Percentiles rank a stretch among this genome's conserved stretches.
Evolutionary conservation across 495 filamentous ascomycete species (phyloP).

Genomic region (Apiosordaria backusii): DNA sequence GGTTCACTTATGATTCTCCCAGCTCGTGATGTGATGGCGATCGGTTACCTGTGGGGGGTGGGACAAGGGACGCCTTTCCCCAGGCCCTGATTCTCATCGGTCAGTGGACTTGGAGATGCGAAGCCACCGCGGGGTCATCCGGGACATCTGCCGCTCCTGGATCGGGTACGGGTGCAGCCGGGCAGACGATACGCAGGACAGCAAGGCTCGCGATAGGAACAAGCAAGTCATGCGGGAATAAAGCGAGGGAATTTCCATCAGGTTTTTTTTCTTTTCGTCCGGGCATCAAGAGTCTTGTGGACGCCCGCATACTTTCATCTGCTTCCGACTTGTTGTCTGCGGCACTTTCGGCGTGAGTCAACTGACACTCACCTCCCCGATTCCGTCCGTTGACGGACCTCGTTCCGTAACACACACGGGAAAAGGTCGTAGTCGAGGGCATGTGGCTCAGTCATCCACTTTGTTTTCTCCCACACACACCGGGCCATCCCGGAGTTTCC

Average conservation of each 20-base stretch:
- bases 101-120: neutral
- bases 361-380: neutral
- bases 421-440: neutral
- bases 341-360: slow-evolving; percentile 12
- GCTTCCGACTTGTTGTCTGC: neutral
- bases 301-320: neutral
- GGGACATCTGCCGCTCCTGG: neutral
- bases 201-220: neutral
- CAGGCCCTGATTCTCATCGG: neutral
- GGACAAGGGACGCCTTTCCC: neutral
- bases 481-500: slow-evolving; percentile 9
- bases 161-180: neutral
- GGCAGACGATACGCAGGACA: neutral
- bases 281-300: neutral
- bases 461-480: neutral
- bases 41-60: neutral
- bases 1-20: neutral
- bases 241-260: neutral
- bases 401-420: neutral
- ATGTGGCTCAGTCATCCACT: slow-evolving; percentile 11
- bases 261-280: neutral
- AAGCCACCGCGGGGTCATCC: neutral
- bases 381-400: neutral
- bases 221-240: neutral
- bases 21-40: neutral